phyloP scores from a whole-genome alignment of 176 grass and related monocot genomes.

The Lolium perenne region DNA sequence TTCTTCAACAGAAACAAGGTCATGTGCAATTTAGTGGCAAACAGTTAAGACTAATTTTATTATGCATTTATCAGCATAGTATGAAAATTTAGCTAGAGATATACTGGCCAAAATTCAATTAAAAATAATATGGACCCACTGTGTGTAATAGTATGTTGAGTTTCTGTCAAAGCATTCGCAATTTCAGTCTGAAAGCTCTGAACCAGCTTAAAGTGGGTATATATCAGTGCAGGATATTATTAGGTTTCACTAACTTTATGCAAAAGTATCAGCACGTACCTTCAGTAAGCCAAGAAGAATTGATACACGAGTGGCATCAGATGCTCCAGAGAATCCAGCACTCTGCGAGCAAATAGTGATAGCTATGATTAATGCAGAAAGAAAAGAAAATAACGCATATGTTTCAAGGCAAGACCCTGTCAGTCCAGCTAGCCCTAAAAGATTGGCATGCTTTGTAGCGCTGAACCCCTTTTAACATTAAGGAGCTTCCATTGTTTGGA shows the following conservation, averaged over 20 bases:
- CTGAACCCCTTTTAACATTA: background rate
- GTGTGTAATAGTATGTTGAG: background rate
- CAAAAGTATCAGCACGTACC: conserved; percentile 47
- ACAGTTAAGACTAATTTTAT: background rate
- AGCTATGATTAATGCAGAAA: conserved; percentile 29
- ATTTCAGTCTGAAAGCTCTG: background rate
- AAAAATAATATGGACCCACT: background rate
- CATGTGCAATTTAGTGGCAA: background rate
- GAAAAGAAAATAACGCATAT: background rate
- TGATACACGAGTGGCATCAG: conserved; percentile 93
- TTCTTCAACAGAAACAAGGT: background rate
- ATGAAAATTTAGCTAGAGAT: conserved; percentile 22
- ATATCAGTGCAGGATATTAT: background rate
- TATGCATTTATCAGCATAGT: background rate
- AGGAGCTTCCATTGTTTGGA: background rate
- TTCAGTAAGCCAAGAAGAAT: conserved; percentile 96
- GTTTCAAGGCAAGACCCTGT: background rate
- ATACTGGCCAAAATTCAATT: background rate
- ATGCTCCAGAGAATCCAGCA: conserved; percentile 93
- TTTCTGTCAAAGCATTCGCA: background rate
- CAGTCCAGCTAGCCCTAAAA: background rate
- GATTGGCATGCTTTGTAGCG: background rate
- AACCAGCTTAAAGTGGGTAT: conserved; percentile 2
- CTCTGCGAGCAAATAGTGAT: conserved; percentile 57
- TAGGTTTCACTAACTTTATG: background rate